Base-by-base conservation (phyloP, 306 rosid genomes). In the Lablab purpureus region DNA sequence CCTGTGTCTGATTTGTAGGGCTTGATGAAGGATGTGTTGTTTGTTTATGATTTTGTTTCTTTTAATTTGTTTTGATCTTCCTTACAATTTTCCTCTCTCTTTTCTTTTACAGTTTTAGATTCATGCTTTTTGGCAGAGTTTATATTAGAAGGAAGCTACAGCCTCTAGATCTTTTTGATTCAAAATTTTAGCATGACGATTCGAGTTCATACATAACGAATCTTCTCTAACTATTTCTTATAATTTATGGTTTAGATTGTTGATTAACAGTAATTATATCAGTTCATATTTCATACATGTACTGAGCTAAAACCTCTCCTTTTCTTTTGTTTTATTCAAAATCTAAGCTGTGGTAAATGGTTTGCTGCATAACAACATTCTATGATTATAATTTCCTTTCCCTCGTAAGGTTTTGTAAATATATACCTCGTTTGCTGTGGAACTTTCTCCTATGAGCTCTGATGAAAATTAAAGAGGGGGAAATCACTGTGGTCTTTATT, bases 1-100 rank as follows among this genome's bases (percentile, higher is more conserved):
- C 45, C 21, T 41, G 11, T 46, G 56, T 62, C 8, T 69, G 82
- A 66, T 71, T 72, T 34, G 28, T 76, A 71, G 89, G 71, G 80
- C 23, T 69, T 34, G 76, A 10, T 19, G 19, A 36, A 14, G 23
- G 50, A 19, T 62, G 55, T 64, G 78, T 18, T 15, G 4, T 3
- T 34, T 49, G 52, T 14, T 30, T 34, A 52, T 17, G 9, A 15
- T 32, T 67, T 2, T 5, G 1, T 32, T 25, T 55, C 62, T 56
- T 22, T 21, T 6, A 14, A 0, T 51, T 21, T 21, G 2, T 6
- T 10, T 46, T 6, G 13, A 23, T 19, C 14, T 30, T 1, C 15
- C 47, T 11, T 77, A 5, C 18, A 32, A 30, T 71, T 41, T 60
- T 40, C n/a, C 60, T 37, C 21, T 64, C 4, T 12, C 17, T 51